Evolutionary conservation across 352 stramenopile species (phyloP).

Genomic region (Blastocystis sp.): DNA sequence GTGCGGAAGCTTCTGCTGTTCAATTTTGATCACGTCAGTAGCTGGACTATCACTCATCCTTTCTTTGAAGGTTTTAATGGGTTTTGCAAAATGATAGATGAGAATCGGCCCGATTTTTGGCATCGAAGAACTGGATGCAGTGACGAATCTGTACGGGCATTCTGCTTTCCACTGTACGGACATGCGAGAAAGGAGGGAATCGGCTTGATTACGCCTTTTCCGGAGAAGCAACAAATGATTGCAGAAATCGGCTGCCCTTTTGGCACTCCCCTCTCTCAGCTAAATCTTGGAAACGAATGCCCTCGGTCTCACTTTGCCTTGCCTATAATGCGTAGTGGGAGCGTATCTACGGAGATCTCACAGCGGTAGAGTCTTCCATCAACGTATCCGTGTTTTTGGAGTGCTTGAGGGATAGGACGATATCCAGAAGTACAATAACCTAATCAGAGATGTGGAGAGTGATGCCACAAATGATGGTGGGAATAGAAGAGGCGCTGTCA

Average conservation of each 20-base stretch:
- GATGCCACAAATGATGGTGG: neutral
- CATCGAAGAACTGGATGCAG: neutral
- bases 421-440: constrained; percentile 47
- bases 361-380: neutral
- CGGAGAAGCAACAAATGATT: no score
- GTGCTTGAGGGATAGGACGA: constrained; percentile 1
- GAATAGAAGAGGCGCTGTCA: neutral
- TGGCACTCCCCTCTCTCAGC: no score
- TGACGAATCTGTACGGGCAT: no score
- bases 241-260: no score
- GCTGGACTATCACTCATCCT: neutral
- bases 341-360: constrained; percentile 21
- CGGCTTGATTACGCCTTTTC: no score
- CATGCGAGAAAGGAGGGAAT: no score
- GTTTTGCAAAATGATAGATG: neutral
- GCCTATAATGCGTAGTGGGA: constrained; percentile 46
- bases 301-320: neutral
- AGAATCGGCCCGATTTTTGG: neutral
- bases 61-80: neutral
- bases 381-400: neutral
- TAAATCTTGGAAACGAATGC: constrained; percentile 3
- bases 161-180: no score
- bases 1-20: constrained; percentile 32
- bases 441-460: neutral
- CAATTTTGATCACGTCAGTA: neutral